A percentile compares a stretch with the other conserved stretches of the same genome.
Evolutionary conservation across 2,329 filamentous ascomycete genomes (phyloP).

Genomic region (Pseudocercospora ulei): DNA sequence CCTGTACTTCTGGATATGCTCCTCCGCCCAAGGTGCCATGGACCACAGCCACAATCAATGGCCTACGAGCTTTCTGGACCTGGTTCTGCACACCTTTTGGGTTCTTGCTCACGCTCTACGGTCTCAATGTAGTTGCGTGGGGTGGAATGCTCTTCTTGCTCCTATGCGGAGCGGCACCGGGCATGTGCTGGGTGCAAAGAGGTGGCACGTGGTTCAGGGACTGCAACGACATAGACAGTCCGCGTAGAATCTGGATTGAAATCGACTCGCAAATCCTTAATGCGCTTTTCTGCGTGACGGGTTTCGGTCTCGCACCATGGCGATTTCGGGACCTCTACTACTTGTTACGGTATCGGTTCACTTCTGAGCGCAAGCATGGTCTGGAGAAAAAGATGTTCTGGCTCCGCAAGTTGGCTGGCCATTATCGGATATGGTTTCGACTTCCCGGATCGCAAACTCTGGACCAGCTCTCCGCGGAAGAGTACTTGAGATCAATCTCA

Average conservation of each 20-base stretch:
- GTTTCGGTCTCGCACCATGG: slow-evolving; percentile 77
- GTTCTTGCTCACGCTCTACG: slow-evolving; percentile 68
- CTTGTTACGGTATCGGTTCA: slow-evolving; percentile 54
- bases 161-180: slow-evolving; percentile 62
- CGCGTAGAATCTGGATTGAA: slow-evolving; percentile 76
- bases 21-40: slow-evolving; percentile 30
- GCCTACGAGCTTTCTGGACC: slow-evolving; percentile 55
- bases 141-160: slow-evolving; percentile 84
- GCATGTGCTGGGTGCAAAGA: slow-evolving; percentile 50
- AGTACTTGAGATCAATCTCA: slow-evolving; percentile 7
- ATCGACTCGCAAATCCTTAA: slow-evolving; percentile 75
- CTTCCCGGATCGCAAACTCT: slow-evolving; percentile 56
- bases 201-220: slow-evolving; percentile 22
- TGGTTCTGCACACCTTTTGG: slow-evolving; percentile 67
- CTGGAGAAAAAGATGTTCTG: slow-evolving; percentile 41
- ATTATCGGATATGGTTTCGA: slow-evolving; percentile 67
- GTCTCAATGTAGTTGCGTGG: slow-evolving; percentile 76
- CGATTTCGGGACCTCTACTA: slow-evolving; percentile 71
- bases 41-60: slow-evolving; percentile 15
- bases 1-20: slow-evolving; percentile 35
- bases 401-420: slow-evolving; percentile 60
- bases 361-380: slow-evolving; percentile 21
- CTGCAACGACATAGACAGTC: slow-evolving; percentile 44
- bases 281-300: slow-evolving; percentile 75
- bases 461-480: slow-evolving; percentile 28